Conservation (phyloP, 2,329 filamentous ascomycete species). For the Colletotrichum camelliae region DNA sequence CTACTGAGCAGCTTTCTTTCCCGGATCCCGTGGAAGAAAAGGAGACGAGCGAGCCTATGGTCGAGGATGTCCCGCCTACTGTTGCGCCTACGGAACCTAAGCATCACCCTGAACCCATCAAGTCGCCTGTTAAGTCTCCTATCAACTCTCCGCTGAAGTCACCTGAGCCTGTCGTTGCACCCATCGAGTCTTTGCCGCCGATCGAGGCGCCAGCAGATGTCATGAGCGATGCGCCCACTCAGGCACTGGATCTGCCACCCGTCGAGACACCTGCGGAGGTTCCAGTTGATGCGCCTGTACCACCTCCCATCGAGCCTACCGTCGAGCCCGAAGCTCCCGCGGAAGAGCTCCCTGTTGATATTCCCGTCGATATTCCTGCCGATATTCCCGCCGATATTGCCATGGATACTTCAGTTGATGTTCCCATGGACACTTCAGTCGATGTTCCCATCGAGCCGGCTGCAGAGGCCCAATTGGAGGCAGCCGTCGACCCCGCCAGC, state of each 20-base stretch:
- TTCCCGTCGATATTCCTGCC: background rate
- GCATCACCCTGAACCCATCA: background rate
- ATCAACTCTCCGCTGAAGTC: background rate
- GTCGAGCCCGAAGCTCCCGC: background rate
- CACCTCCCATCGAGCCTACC: background rate
- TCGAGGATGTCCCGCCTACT: background rate
- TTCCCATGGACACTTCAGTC: background rate
- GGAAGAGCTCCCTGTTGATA: background rate
- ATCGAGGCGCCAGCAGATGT: background rate
- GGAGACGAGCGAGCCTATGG: background rate
- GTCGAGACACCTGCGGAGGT: background rate
- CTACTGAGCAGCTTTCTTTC: background rate
- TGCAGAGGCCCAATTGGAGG: background rate
- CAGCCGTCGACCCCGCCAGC: background rate
- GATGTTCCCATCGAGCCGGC: background rate
- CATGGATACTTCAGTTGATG: background rate
- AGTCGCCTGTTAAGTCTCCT: constrained; percentile 2
- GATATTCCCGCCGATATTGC: background rate
- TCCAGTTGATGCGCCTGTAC: background rate
- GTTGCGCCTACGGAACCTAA: background rate
- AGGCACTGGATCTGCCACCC: background rate
- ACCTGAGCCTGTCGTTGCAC: background rate
- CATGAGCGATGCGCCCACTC: background rate
- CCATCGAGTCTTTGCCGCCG: background rate
- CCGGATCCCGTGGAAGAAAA: background rate